Percentiles rank a stretch among this genome's conserved stretches.
Evolutionary conservation across 2,329 filamentous ascomycete genomes (phyloP).

Genomic region (Myrmaecium sp.): DNA sequence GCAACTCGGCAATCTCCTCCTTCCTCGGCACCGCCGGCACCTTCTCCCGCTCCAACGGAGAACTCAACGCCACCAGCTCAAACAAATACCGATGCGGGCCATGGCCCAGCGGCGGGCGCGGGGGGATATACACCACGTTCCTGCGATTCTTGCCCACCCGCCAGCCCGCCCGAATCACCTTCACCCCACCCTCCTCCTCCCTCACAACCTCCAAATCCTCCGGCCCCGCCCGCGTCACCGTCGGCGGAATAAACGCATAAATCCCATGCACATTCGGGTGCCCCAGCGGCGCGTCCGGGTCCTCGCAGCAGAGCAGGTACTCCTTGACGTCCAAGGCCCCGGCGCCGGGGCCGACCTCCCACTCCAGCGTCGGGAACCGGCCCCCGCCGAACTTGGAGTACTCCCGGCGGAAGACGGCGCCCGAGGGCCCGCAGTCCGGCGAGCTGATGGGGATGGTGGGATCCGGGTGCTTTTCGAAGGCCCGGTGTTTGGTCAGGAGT

Average conservation of each 20-base stretch:
- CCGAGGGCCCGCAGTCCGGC: constrained; percentile 24
- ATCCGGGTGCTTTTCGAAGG: constrained; percentile 17
- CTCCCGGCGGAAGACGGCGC: constrained; percentile 18
- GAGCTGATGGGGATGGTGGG: constrained; percentile 24
- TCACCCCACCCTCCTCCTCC: constrained; percentile 7
- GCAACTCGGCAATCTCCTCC: constrained; percentile 26
- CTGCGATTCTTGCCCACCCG: constrained; percentile 27
- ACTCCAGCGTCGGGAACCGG: constrained; percentile 4
- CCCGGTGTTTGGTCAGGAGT: constrained; percentile 6
- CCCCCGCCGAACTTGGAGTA: constrained; percentile 14
- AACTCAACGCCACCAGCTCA: constrained; percentile 30
- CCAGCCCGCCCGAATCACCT: constrained; percentile 27
- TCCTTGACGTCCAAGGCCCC: constrained; percentile 4
- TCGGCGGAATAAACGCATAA: constrained; percentile 5
- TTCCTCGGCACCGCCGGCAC: constrained; percentile 23
- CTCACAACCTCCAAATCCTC: constrained; percentile 2
- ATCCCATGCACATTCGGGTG: constrained; percentile 4
- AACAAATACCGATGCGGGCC: constrained; percentile 37
- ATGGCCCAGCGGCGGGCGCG: constrained; percentile 32
- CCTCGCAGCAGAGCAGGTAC: constrained; percentile 6
- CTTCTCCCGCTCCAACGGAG: constrained; percentile 22
- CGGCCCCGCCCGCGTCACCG: constrained; percentile 1
- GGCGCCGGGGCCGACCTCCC: constrained; percentile 2
- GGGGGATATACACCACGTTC: constrained; percentile 27
- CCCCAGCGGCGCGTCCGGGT: constrained; percentile 6